Evolutionary conservation across 495 filamentous ascomycete genomes (phyloP).

Genomic region (Neurospora sp.): DNA sequence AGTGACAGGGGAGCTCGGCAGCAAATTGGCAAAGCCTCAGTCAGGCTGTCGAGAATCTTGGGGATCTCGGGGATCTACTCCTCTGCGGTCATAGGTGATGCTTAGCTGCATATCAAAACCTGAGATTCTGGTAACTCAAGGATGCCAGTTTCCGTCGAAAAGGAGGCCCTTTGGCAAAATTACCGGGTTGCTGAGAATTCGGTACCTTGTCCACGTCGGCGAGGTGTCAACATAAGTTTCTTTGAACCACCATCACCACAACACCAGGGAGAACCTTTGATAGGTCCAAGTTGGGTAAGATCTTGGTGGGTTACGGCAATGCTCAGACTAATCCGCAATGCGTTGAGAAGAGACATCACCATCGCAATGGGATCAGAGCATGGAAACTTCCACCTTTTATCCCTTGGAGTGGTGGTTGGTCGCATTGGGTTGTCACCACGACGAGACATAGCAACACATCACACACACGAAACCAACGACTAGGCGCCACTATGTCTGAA

Average conservation of each 20-base stretch:
- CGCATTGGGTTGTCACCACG: neutral
- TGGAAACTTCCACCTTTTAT: neutral
- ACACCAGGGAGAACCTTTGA: neutral
- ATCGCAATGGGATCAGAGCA: neutral
- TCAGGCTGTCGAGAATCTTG: neutral
- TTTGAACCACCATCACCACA: neutral
- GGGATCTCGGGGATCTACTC: neutral
- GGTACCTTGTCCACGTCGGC: neutral
- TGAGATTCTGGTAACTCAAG: neutral
- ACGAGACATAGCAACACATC: neutral
- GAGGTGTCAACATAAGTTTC: neutral
- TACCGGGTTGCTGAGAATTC: neutral
- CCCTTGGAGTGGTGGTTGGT: neutral
- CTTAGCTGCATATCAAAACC: neutral
- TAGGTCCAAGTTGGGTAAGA: neutral
- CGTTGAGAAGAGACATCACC: neutral
- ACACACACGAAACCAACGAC: neutral
- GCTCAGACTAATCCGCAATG: neutral
- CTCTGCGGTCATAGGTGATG: neutral
- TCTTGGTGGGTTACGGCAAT: neutral
- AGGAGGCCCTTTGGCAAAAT: neutral
- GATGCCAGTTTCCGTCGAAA: neutral
- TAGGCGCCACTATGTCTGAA: neutral
- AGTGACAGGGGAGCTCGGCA: neutral
- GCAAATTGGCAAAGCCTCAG: neutral